Base-by-base conservation (phyloP, 768 basidiomycete genomes). In the Russula sp. region DNA sequence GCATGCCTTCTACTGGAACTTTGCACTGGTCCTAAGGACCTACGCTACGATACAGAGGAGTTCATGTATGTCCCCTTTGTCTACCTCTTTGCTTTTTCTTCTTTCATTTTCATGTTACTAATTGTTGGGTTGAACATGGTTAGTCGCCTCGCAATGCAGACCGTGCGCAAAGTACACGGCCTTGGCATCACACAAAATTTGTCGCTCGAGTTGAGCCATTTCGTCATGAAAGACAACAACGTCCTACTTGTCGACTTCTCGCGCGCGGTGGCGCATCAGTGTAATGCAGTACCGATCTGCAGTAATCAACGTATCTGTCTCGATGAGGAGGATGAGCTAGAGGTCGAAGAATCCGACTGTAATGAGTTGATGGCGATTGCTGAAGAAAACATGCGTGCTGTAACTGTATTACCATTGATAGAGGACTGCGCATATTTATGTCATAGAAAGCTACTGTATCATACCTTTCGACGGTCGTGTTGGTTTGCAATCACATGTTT, bases 171-270 rank as follows among this genome's bases (percentile, higher is more conserved):
- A 26, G 34, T 65, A 10, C 64, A 65, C 55, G 57, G 59, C 0
- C 5, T 52, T 10, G 64, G 60, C 26, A 57, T 61, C 42, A 61
- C 59, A 11, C 64, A 65, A 57, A 61, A 65, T 54, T 24, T 42
- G 55, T 42, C 53, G 24, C 59, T 65, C 32, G 49, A 65, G 26
- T 24, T 65, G 42, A 59, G 38, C 20, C 64, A 65, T 48, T 65
- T 65, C n/a, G 64, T 65, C 59, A 61, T 65, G 59, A 65, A 65
- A n/a, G 59, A 61, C 20, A 50, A 52, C 32, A 61, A 38, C 10
- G 60, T 65, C 24, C 40, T 65, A 13, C 55, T 65, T 1, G 32
- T 65, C 55, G 64, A 65, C 54, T 65, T 65, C 30, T 57, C 64
- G 5, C 64, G 59, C 14, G 64, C 64, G 20, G 49, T 61, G 24